These are phyloP conservation scores for Lichina pygmaea DNA, from an alignment of 495 filamentous ascomycete genomes.

Conservation along the genomic window DNA sequence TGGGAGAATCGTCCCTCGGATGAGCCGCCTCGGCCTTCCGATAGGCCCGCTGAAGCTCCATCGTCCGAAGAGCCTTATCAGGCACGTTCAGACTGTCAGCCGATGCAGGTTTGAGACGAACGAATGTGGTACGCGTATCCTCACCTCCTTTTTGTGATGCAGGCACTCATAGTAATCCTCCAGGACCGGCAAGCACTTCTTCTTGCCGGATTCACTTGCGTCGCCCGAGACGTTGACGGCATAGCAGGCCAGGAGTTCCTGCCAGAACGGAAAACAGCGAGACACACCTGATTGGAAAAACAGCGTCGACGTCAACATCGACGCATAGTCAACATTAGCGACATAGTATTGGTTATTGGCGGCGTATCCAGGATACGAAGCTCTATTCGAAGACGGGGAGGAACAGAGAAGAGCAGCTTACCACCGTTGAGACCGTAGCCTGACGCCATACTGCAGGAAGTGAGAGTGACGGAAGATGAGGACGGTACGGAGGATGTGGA, in stretches of 20 bases:
- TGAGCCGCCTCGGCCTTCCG: constrained; percentile 51
- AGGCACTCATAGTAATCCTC: constrained; percentile 98
- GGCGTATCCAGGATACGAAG: background rate
- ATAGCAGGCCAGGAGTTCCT: constrained; percentile 24
- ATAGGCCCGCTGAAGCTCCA: constrained; percentile 63
- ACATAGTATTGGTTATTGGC: background rate
- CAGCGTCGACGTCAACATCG: too few species aligned
- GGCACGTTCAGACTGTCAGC: background rate
- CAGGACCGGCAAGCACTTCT: constrained; percentile 66
- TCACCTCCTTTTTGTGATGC: constrained; percentile 91
- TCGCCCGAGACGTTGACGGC: constrained; percentile 14
- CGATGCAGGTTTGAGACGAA: background rate
- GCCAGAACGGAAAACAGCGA: constrained; percentile 98
- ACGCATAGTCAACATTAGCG: background rate
- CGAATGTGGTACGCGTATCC: background rate
- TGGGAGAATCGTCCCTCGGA: constrained; percentile 46
- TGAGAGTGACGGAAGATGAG: too few species aligned
- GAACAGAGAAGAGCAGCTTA: constrained; percentile 16
- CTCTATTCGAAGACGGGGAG: constrained; percentile 1
- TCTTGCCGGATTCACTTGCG: constrained; percentile 52
- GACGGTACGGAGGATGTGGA: too few species aligned
- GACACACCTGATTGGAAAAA: constrained; percentile 30
- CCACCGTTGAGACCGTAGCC: constrained; percentile 60
- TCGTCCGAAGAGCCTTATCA: constrained; percentile 44
- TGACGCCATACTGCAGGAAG: constrained; percentile 31